Conservation (phyloP, 768 basidiomycete genomes). For the Crepidotus variabilis region DNA sequence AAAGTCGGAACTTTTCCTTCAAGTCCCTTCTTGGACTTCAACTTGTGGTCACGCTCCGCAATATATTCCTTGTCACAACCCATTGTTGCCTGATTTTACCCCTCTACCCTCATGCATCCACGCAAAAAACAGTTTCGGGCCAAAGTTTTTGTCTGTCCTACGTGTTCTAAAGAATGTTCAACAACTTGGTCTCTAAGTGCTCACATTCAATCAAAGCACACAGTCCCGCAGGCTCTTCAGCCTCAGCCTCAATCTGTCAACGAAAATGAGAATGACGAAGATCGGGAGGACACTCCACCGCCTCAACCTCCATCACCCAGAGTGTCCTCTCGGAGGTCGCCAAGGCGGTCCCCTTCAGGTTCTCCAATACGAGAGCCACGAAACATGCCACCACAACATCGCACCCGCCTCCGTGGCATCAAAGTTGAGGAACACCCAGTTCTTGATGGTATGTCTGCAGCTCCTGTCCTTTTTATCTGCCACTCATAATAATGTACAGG, state of each 20-base stretch:
- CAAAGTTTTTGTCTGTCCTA: not conserved
- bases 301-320: not conserved
- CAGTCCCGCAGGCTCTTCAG: not conserved
- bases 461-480: slow-evolving; percentile 16
- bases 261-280: not conserved
- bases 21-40: too few species aligned
- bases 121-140: too few species aligned
- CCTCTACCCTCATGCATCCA: too few species aligned
- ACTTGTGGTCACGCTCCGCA: too few species aligned
- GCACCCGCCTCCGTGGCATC: not conserved
- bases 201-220: not conserved
- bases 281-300: not conserved
- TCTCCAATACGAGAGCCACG: not conserved
- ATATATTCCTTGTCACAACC: not conserved
- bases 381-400: not conserved
- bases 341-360: not conserved
- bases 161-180: not conserved
- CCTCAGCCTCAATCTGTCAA: not conserved
- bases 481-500: not conserved
- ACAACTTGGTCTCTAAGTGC: not conserved
- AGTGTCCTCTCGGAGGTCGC: not conserved
- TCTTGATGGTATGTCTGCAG: slow-evolving; percentile 3
- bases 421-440: not conserved
- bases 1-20: too few species aligned
- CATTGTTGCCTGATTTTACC: not conserved